Evolutionary conservation across 129 eudicot genomes (phyloP).

Genomic region (Glebionis coronaria): DNA sequence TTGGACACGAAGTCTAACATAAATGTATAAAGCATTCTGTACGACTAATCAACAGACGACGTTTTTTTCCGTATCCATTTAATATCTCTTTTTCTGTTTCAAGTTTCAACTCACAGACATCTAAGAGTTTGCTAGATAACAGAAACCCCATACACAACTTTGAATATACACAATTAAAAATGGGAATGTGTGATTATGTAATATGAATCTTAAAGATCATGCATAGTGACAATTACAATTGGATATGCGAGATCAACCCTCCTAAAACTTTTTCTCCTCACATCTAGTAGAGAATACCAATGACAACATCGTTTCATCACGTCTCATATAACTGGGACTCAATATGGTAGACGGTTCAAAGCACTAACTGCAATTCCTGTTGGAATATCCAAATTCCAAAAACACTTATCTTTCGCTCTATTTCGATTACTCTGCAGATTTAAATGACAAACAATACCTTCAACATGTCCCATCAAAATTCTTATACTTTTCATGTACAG

Average conservation of each 20-base stretch:
- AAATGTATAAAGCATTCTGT: too few species aligned
- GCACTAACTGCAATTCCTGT: too few species aligned
- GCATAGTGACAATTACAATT: neutral
- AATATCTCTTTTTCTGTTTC: too few species aligned
- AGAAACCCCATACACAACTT: neutral
- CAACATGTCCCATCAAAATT: too few species aligned
- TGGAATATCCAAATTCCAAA: too few species aligned
- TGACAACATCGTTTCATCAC: neutral
- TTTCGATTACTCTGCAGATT: too few species aligned
- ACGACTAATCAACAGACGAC: neutral
- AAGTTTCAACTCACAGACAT: neutral
- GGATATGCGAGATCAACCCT: neutral
- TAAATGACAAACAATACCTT: too few species aligned
- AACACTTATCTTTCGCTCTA: too few species aligned
- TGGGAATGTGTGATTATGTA: neutral
- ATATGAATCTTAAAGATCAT: neutral
- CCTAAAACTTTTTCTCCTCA: neutral
- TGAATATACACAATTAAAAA: neutral
- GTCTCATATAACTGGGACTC: neutral
- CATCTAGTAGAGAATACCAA: neutral
- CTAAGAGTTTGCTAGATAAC: neutral
- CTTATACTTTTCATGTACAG: too few species aligned
- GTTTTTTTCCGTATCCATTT: neutral
- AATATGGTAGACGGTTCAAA: neutral
- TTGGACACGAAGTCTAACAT: too few species aligned